These are phyloP conservation scores for Pisolithus thermaeus DNA, from an alignment of 1,284 basidiomycete species.

Conservation along the genomic window DNA sequence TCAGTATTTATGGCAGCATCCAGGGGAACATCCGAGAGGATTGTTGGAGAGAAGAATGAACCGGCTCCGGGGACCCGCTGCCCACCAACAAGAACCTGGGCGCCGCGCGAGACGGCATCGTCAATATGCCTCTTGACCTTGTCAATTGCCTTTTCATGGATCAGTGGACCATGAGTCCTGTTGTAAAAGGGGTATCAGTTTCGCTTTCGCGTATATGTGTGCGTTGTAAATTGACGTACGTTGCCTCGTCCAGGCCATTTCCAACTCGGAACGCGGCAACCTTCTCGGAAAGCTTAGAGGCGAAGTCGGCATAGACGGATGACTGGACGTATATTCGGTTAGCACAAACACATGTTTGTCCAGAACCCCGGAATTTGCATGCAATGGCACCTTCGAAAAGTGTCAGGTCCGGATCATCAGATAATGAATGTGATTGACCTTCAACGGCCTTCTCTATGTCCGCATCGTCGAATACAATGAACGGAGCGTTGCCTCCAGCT, in stretches of 20 bases:
- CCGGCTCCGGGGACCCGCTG: slow-evolving; percentile 52
- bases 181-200: neutral
- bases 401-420: neutral
- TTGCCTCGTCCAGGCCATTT: slow-evolving; percentile 77
- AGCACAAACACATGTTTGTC: slow-evolving; percentile 88
- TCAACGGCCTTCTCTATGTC: slow-evolving; percentile 93
- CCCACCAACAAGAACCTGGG: slow-evolving; percentile 86
- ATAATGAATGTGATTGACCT: slow-evolving; percentile 33
- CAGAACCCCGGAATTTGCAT: slow-evolving; percentile 90
- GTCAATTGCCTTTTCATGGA: slow-evolving; percentile 79
- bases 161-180: slow-evolving; percentile 92
- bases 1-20: slow-evolving; percentile 62
- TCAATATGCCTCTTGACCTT: slow-evolving; percentile 89
- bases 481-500: slow-evolving; percentile 87
- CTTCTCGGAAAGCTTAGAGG: slow-evolving; percentile 73
- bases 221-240: slow-evolving; percentile 41
- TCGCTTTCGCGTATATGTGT: neutral
- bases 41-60: slow-evolving; percentile 83
- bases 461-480: slow-evolving; percentile 97
- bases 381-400: slow-evolving; percentile 58
- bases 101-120: slow-evolving; percentile 79
- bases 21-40: slow-evolving; percentile 81
- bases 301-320: slow-evolving; percentile 81
- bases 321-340: slow-evolving; percentile 87
- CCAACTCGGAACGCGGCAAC: slow-evolving; percentile 92